These are phyloP conservation scores for Verticillium nonalfalfae DNA, from an alignment of 2,329 filamentous ascomycete genomes.

Conservation along the genomic window DNA sequence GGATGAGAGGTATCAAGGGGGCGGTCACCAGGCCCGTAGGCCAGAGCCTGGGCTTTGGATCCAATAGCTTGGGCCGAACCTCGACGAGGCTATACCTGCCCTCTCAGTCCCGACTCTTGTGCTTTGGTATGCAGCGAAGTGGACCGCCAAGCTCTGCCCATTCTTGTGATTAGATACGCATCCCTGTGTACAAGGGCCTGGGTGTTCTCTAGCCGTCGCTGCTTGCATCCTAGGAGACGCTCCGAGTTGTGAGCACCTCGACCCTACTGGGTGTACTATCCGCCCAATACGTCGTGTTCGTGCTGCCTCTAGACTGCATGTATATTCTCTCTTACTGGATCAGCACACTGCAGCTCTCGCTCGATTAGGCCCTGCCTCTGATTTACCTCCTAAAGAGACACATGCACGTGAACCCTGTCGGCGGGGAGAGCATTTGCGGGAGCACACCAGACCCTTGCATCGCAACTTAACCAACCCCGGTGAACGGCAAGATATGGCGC, in stretches of 20 bases:
- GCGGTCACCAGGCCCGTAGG: background rate
- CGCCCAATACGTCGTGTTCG: background rate
- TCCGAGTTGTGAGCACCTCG: too few species aligned
- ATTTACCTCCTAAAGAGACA: background rate
- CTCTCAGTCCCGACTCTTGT: too few species aligned
- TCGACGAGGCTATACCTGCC: too few species aligned
- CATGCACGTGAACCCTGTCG: background rate
- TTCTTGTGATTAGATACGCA: too few species aligned
- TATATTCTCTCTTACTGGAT: background rate
- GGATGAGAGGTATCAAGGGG: background rate
- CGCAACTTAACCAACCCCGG: background rate
- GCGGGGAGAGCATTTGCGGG: too few species aligned
- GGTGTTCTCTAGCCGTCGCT: too few species aligned
- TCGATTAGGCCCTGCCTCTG: background rate
- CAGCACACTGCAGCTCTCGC: background rate
- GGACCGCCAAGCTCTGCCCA: too few species aligned
- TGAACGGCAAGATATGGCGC: background rate
- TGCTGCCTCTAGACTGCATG: background rate
- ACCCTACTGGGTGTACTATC: background rate
- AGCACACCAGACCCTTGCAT: background rate
- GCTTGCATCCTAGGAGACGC: too few species aligned
- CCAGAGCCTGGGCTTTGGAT: background rate
- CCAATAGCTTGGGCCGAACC: background rate
- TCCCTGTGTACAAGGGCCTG: too few species aligned
- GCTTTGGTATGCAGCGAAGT: too few species aligned